These are phyloP conservation scores for Pleurotus tuoliensis DNA, from an alignment of 768 basidiomycete genomes.

Conservation along the genomic window DNA sequence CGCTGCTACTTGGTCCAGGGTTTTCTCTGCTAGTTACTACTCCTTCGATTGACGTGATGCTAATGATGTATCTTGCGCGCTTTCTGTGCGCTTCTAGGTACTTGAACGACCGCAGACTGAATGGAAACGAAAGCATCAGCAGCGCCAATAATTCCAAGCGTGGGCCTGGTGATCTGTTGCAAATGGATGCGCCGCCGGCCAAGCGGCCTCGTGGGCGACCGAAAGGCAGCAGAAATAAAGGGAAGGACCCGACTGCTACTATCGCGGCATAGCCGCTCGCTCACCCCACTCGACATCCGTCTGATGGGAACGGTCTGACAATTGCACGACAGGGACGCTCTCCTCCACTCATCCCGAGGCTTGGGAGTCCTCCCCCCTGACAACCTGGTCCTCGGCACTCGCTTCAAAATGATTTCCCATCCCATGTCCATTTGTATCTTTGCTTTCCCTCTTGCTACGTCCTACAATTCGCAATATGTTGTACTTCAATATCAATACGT, in stretches of 20 bases:
- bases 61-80: constrained; percentile 1
- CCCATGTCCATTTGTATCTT: background rate
- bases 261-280: background rate
- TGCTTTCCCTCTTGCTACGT: background rate
- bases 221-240: constrained; percentile 63
- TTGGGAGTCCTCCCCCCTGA: background rate
- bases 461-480: background rate
- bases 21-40: background rate
- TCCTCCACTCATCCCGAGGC: too few species aligned
- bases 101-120: constrained; percentile 57
- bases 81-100: constrained; percentile 37
- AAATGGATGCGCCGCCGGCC: constrained; percentile 20
- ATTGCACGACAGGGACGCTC: too few species aligned
- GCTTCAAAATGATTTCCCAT: background rate
- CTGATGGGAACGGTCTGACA: too few species aligned
- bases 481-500: background rate
- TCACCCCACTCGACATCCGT: too few species aligned
- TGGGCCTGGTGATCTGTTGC: constrained; percentile 16
- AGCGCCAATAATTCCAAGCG: constrained; percentile 6
- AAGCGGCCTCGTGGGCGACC: constrained; percentile 66
- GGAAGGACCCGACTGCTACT: background rate
- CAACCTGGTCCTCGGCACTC: background rate
- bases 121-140: constrained; percentile 34
- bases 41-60: background rate
- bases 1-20: background rate